These are phyloP conservation scores for Ambrosia hybrid DNA, from an alignment of 140 eudicot genomes.

Conservation along the genomic window DNA sequence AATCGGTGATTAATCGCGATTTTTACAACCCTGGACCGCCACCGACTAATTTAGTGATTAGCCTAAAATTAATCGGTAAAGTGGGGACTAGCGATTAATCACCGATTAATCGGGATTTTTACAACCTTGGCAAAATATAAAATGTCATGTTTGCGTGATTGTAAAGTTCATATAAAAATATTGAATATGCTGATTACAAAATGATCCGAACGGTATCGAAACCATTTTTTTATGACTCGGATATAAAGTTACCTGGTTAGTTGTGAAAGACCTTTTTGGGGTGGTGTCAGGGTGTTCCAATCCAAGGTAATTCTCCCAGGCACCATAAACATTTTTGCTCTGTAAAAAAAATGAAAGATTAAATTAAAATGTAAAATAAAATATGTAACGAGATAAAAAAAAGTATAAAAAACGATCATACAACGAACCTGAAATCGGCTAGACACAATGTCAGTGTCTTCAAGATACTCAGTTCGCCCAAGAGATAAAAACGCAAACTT, in stretches of 20 bases:
- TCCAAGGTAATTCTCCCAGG: slow-evolving; percentile 93
- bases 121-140: background rate
- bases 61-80: no score
- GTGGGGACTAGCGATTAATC: no score
- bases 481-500: slow-evolving; percentile 68
- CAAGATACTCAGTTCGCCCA: slow-evolving; percentile 76
- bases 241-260: slow-evolving; percentile 54
- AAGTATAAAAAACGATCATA: background rate
- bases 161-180: background rate
- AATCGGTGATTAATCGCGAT: no score
- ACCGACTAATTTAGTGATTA: no score
- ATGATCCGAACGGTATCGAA: background rate
- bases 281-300: slow-evolving; percentile 70
- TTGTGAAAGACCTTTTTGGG: slow-evolving; percentile 63
- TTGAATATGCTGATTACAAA: background rate
- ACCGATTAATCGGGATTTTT: no score
- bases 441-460: slow-evolving; percentile 70
- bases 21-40: no score
- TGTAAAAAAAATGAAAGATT: slow-evolving; percentile 9
- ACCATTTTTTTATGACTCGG: background rate
- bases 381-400: background rate
- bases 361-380: background rate
- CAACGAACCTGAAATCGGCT: slow-evolving; percentile 66
- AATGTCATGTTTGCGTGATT: background rate
- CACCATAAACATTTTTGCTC: slow-evolving; percentile 81